A percentile compares a stretch with the other conserved stretches of the same genome.
Evolutionary conservation across 164 flowering plant genomes (phyloP).

Genomic region (Umbellularia californica): DNA sequence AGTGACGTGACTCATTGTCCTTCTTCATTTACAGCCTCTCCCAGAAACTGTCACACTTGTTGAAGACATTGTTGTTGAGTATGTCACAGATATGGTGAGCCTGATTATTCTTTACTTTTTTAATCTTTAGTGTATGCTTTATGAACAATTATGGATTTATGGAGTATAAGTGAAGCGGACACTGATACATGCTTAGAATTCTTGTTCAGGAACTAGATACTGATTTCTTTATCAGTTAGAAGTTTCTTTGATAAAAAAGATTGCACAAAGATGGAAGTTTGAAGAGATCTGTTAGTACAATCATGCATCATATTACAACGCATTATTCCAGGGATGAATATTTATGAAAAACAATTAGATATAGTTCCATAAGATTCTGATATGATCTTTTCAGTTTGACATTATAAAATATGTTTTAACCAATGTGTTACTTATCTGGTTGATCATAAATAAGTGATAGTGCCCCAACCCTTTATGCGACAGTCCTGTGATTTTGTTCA

Average conservation of each 20-base stretch:
- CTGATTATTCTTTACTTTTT: neutral
- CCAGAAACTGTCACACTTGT: slow-evolving; percentile 84
- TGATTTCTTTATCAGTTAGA: neutral
- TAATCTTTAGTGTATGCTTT: slow-evolving; percentile 1
- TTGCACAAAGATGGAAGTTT: neutral
- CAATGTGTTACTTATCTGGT: neutral
- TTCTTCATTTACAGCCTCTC: slow-evolving; percentile 56
- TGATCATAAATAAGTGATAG: neutral
- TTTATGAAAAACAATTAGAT: neutral
- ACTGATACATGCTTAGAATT: neutral
- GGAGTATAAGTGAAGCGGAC: neutral
- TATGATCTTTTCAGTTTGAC: too few relatives aligned
- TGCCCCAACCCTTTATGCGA: neutral
- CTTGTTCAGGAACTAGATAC: neutral
- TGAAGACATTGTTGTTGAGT: slow-evolving; percentile 94
- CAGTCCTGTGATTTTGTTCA: neutral
- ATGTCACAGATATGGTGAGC: slow-evolving; percentile 81
- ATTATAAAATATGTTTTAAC: neutral
- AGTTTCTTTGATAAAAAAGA: neutral
- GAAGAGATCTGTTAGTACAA: neutral
- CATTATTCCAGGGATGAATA: neutral
- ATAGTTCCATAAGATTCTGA: too few relatives aligned
- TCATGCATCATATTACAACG: too few relatives aligned
- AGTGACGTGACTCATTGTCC: neutral
- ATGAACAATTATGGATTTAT: neutral